A percentile compares a stretch with the other conserved stretches of the same genome.
phyloP scores from a whole-genome alignment of 352 stramenopile genomes.

The Pythium rhizo-oryzae region DNA sequence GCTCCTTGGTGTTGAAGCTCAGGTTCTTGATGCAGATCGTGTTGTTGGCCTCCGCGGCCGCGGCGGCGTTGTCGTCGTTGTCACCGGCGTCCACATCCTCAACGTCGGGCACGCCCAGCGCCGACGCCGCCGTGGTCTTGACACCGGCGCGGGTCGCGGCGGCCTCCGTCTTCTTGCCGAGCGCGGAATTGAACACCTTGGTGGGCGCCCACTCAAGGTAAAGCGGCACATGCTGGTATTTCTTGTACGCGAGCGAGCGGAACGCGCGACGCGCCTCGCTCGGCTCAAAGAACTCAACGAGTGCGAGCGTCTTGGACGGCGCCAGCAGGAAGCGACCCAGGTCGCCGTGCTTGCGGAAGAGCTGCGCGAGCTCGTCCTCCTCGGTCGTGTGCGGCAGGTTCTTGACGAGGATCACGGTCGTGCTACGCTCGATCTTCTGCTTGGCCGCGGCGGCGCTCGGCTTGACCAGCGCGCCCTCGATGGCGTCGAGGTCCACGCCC shows the following conservation, averaged over 20 bases:
- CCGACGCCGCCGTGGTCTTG: constrained; percentile 45
- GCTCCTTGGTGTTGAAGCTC: constrained; percentile 96
- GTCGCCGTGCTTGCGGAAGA: constrained; percentile 94
- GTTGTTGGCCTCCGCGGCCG: constrained; percentile 64
- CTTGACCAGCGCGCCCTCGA: constrained; percentile 87
- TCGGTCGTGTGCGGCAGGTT: constrained; percentile 97
- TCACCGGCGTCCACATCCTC: constrained; percentile 57
- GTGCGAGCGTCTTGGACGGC: constrained; percentile 93
- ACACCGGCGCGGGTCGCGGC: constrained; percentile 37
- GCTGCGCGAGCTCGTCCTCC: constrained; percentile 92
- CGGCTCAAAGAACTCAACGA: constrained; percentile 96
- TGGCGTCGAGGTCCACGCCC: constrained; percentile 93
- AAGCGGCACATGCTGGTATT: constrained; percentile 98
- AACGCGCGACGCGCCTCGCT: constrained; percentile 96
- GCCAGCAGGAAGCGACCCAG: constrained; percentile 90
- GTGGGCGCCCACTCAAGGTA: constrained; percentile 98
- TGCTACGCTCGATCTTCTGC: constrained; percentile 90
- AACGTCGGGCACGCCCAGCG: constrained; percentile 48
- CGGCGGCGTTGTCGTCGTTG: constrained; percentile 13
- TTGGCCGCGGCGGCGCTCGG: constrained; percentile 38
- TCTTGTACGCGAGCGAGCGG: constrained; percentile 97
- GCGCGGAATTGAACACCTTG: constrained; percentile 68
- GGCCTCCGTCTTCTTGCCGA: constrained; percentile 12
- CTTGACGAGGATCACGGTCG: constrained; percentile 97
- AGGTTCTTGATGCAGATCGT: constrained; percentile 99